These are phyloP conservation scores for Geosiphon pyriformis DNA, from an alignment of 192 early-diverging fungal species.

Conservation along the genomic window DNA sequence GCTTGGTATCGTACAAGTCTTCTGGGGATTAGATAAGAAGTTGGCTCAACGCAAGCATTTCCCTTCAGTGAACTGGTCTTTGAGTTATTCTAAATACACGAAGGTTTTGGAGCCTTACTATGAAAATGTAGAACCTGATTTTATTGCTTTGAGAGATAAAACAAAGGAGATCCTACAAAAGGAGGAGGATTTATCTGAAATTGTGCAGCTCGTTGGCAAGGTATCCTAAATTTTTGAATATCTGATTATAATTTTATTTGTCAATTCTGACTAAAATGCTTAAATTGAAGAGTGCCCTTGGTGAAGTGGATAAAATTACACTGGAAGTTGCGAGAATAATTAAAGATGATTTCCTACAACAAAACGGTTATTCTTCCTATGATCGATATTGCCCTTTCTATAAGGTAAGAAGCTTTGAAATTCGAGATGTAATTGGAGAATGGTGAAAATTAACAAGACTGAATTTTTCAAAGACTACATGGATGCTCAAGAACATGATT, in stretches of 20 bases:
- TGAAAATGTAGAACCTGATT: conserved; percentile 93
- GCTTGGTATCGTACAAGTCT: conserved; percentile 98
- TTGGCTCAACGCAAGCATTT: conserved; percentile 99
- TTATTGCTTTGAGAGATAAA: conserved; percentile 83
- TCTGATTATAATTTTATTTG: neutral
- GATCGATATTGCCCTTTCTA: conserved; percentile 99
- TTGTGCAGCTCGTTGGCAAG: conserved; percentile 99
- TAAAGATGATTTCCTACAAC: conserved; percentile 99
- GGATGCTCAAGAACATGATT: conserved; percentile 98
- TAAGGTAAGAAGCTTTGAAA: conserved; percentile 48
- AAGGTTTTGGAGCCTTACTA: conserved; percentile 96
- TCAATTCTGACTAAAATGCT: neutral
- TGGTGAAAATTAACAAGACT: neutral
- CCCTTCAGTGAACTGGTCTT: conserved; percentile 99
- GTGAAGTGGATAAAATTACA: conserved; percentile 98
- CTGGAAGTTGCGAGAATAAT: conserved; percentile 96
- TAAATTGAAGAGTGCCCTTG: conserved; percentile 33
- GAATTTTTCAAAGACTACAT: conserved; percentile 58
- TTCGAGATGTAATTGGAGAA: too few relatives aligned
- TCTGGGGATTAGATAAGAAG: conserved; percentile 99
- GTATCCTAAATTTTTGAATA: conserved; percentile 28
- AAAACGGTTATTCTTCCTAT: conserved; percentile 98
- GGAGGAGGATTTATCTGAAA: conserved; percentile 98
- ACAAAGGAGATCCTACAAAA: conserved; percentile 97
- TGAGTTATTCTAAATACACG: conserved; percentile 97